phyloP scores from a whole-genome alignment of 805 yeast genomes.

The Crinitomyces ghanaensis region DNA sequence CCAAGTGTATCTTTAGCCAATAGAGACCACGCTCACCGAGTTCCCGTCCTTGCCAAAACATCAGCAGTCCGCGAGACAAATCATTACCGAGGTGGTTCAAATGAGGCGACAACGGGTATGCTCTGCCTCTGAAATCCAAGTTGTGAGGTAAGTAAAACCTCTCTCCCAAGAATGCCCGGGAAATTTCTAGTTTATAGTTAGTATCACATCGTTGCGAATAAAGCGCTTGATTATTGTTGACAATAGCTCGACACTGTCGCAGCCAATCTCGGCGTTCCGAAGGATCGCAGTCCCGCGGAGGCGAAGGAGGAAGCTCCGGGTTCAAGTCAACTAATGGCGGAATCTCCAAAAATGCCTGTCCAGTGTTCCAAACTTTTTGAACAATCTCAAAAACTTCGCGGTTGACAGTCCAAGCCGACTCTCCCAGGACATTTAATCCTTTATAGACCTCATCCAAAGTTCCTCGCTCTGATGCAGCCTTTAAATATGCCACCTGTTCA shows the following conservation, averaged over 20 bases:
- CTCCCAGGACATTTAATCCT: constrained; percentile 79
- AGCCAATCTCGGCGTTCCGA: constrained; percentile 57
- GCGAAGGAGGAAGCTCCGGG: constrained; percentile 42
- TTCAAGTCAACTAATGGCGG: constrained; percentile 41
- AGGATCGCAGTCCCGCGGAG: constrained; percentile 63
- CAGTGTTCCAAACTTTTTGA: constrained; percentile 78
- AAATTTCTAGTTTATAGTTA: constrained; percentile 89
- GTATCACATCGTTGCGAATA: constrained; percentile 89
- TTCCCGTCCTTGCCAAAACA: constrained; percentile 48
- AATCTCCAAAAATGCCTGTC: constrained; percentile 60
- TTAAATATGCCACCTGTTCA: constrained; percentile 80
- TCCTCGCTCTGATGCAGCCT: constrained; percentile 66
- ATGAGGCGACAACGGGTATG: constrained; percentile 54
- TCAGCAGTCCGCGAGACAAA: constrained; percentile 43
- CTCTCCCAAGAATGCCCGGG: constrained; percentile 74
- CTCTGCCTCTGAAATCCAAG: constrained; percentile 53
- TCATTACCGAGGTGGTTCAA: constrained; percentile 54
- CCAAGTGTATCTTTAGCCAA: constrained; percentile 54
- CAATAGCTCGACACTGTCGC: constrained; percentile 42
- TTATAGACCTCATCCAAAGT: constrained; percentile 55
- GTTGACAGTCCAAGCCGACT: constrained; percentile 89
- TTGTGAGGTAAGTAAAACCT: constrained; percentile 51
- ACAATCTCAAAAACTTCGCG: constrained; percentile 55
- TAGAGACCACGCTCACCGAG: constrained; percentile 41
- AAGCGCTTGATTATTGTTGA: constrained; percentile 50